Evolutionary conservation across 140 eudicot species (phyloP).

Genomic region (Erigeron philadelphicus): DNA sequence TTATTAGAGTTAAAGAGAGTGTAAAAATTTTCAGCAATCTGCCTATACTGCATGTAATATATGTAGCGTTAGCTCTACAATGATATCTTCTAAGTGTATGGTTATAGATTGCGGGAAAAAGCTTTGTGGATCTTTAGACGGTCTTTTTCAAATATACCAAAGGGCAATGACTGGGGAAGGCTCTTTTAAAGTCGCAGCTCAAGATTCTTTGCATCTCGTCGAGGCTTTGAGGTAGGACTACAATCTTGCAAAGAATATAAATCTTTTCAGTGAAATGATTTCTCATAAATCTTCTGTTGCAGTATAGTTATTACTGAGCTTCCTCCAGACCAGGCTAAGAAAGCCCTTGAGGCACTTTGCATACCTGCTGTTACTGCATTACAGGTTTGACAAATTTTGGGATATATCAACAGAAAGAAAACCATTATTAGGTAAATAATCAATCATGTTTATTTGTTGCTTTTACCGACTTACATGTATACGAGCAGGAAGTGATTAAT

Average conservation of each 20-base stretch:
- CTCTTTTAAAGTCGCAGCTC: slow-evolving; percentile 84
- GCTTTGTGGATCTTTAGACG: slow-evolving; percentile 83
- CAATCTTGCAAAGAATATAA: slow-evolving; percentile 3
- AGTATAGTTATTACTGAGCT: slow-evolving; percentile 97
- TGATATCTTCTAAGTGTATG: neutral
- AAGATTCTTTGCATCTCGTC: slow-evolving; percentile 87
- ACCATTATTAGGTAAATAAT: neutral
- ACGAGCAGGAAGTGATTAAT: slow-evolving; percentile 73
- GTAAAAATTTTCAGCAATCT: too few relatives aligned
- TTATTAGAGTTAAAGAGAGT: too few relatives aligned
- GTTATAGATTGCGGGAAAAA: slow-evolving; percentile 74
- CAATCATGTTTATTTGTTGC: neutral
- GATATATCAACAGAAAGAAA: slow-evolving; percentile 5
- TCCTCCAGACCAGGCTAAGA: slow-evolving; percentile 96
- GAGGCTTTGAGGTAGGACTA: slow-evolving; percentile 82
- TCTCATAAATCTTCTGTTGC: slow-evolving; percentile 35
- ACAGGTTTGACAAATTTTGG: slow-evolving; percentile 50
- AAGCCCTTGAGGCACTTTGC: slow-evolving; percentile 92
- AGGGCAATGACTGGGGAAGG: slow-evolving; percentile 80
- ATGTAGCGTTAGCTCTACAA: too few relatives aligned
- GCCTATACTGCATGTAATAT: too few relatives aligned
- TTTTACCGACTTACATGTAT: slow-evolving; percentile 24
- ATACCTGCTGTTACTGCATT: slow-evolving; percentile 79
- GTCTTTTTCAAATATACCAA: slow-evolving; percentile 90
- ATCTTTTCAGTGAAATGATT: neutral